A percentile compares a stretch with the other conserved stretches of the same genome.
These are phyloP conservation scores for Sporothrix humicola DNA, from an alignment of 2,329 filamentous ascomycete genomes.

Conservation along the genomic window DNA sequence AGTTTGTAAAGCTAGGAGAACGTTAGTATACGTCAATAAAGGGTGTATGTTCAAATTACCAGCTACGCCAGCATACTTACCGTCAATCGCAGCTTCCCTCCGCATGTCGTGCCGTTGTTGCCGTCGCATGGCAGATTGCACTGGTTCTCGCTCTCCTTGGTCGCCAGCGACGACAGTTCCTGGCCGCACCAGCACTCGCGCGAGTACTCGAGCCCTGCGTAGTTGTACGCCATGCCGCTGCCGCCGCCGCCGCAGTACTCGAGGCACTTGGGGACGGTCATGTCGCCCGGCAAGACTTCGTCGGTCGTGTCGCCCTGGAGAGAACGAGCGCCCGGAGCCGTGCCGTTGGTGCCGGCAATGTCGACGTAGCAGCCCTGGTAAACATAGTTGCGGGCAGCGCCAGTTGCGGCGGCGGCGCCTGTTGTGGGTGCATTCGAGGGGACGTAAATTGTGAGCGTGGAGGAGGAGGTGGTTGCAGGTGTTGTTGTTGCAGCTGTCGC, in stretches of 20 bases:
- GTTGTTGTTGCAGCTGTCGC: neutral
- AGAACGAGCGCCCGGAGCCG: slow-evolving; percentile 50
- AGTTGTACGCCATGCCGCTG: slow-evolving; percentile 50
- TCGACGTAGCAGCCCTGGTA: slow-evolving; percentile 67
- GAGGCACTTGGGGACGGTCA: slow-evolving; percentile 60
- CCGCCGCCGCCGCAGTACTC: slow-evolving; percentile 51
- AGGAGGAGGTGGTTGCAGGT: neutral
- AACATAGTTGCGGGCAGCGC: slow-evolving; percentile 60
- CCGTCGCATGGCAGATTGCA: slow-evolving; percentile 63
- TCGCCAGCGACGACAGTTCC: slow-evolving; percentile 54
- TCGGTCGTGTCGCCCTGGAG: slow-evolving; percentile 50
- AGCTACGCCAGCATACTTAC: slow-evolving; percentile 42
- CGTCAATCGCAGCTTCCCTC: slow-evolving; percentile 57
- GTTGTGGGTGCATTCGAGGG: slow-evolving; percentile 44
- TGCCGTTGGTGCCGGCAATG: slow-evolving; percentile 53
- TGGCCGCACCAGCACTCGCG: slow-evolving; percentile 67
- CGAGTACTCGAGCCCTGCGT: slow-evolving; percentile 59
- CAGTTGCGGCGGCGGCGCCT: slow-evolving; percentile 54
- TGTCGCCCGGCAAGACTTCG: slow-evolving; percentile 50
- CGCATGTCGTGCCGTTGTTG: slow-evolving; percentile 58
- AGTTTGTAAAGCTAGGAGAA: slow-evolving; percentile 37
- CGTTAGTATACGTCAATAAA: neutral
- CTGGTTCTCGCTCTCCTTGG: slow-evolving; percentile 52
- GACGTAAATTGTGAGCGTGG: slow-evolving; percentile 45
- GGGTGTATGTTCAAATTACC: too few relatives aligned